These are phyloP conservation scores for Golubevia pallescens DNA, from an alignment of 1,284 basidiomycete species.

Conservation along the genomic window DNA sequence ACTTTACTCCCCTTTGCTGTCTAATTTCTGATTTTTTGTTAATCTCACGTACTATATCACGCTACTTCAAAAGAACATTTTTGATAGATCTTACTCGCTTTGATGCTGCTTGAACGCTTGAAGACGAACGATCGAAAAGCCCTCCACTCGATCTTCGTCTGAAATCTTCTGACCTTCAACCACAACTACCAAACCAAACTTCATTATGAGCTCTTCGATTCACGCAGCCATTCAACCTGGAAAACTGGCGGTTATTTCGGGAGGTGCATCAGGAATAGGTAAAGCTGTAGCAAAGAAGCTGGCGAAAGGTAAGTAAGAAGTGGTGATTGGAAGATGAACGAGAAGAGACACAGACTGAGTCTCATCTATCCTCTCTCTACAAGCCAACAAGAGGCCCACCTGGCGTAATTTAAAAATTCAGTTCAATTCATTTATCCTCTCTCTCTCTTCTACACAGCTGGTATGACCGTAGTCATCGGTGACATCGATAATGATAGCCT, in stretches of 20 bases:
- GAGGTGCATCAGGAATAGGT: conserved; percentile 36
- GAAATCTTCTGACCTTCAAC: not conserved
- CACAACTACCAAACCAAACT: not conserved
- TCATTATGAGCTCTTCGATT: not conserved
- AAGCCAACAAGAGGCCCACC: no score
- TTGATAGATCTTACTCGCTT: no score
- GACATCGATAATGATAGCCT: conserved; percentile 25
- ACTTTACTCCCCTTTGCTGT: no score
- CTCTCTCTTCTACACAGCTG: conserved; percentile 13
- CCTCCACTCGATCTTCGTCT: no score
- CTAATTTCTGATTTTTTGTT: no score
- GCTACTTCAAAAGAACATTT: no score
- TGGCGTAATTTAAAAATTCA: no score
- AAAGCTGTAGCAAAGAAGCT: conserved; percentile 26
- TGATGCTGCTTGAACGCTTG: no score
- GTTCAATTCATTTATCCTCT: no score
- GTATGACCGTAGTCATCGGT: conserved; percentile 40
- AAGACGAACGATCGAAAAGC: no score
- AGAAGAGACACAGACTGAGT: not conserved
- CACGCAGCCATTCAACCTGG: conserved; percentile 16
- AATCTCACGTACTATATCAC: no score
- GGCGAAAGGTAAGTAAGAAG: not conserved
- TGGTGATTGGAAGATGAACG: not conserved
- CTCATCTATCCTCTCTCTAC: conserved; percentile 8
- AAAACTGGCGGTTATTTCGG: conserved; percentile 32